Percentiles rank a stretch among this genome's conserved stretches.
These are phyloP conservation scores for Eutypa lata DNA, from an alignment of 2,329 filamentous ascomycete species.

Conservation along the genomic window DNA sequence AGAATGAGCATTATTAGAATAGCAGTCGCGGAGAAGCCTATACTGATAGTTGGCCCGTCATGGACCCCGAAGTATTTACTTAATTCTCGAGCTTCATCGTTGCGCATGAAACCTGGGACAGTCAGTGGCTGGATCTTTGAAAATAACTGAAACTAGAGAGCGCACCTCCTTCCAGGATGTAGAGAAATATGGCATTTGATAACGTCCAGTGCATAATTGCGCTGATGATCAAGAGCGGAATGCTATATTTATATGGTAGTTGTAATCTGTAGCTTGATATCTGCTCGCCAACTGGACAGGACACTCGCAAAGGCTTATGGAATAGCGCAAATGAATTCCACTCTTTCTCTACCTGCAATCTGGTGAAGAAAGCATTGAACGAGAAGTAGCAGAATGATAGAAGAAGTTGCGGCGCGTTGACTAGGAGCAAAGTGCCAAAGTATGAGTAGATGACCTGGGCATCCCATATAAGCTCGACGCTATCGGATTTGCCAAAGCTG, in stretches of 20 bases:
- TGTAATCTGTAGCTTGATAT: slow-evolving; percentile 19
- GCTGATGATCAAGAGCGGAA: slow-evolving; percentile 15
- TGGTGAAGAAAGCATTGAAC: slow-evolving; percentile 14
- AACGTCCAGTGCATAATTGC: slow-evolving; percentile 4
- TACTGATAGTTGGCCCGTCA: background rate
- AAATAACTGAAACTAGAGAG: background rate
- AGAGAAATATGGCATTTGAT: background rate
- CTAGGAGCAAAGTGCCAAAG: slow-evolving; percentile 1
- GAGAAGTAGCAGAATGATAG: slow-evolving; percentile 16
- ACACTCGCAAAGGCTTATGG: slow-evolving; percentile 9
- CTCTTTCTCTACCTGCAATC: slow-evolving; percentile 13
- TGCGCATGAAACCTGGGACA: background rate
- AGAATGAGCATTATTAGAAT: background rate
- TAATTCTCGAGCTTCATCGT: background rate
- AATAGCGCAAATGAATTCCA: slow-evolving; percentile 11
- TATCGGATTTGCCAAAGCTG: background rate
- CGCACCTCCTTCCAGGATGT: background rate
- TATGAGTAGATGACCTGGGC: background rate
- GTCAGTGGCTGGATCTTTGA: background rate
- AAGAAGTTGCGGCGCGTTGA: slow-evolving; percentile 16
- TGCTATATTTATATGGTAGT: slow-evolving; percentile 18
- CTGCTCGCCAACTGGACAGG: slow-evolving; percentile 15
- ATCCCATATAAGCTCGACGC: background rate
- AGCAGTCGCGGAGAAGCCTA: background rate
- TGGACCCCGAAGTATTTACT: background rate